Evolutionary conservation across 2,329 filamentous ascomycete genomes (phyloP), one percentile per base, ranked within the genome.

Genomic region (Fonsecaea erecta): DNA sequence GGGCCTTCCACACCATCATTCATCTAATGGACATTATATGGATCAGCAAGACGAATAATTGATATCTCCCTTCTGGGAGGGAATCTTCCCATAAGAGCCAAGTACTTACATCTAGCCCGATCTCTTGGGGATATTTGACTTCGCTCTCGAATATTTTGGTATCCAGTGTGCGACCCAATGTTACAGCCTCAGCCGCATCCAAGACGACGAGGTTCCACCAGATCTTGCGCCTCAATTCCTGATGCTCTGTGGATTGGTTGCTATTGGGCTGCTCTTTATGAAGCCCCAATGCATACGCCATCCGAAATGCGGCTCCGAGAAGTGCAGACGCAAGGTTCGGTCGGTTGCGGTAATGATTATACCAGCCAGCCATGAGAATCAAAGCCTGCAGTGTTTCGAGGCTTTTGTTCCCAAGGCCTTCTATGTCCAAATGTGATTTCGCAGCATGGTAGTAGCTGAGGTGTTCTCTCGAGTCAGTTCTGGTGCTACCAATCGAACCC

Each of bases 241-340:
- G 71, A 63, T 16, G 52, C 66, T 66, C 18, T 68, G 54, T 52
- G 71, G 71, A 21, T 30, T 58, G 62, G 60, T 52, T 64, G 62
- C 21, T 34, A 43, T 43, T 7, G 24, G 28, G 57, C 16, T 43
- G 24, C 26, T 66, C 66, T 35, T 68, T 66, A 28, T 72, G 67
- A 16, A 72, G 57, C 2, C 71, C 71, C 8, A 71, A 46, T 2
- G 65, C 65, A 35, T 66, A 66, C 14, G 71, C 71, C 61, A 72
- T 71, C 3, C 71, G 67, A 40, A 71, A 66, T 2, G 67, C 69
- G 11, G 68, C 71, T 30, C 68, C 71, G 16, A 72, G 63, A 32
- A 72, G 54, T 3, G 67, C 68, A 21, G 70, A 69, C 6, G 71
- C 71, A 53, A 71, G 62, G 51, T 72, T 71, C 12, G 71, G 71